These are phyloP conservation scores for Pythium phragmitis DNA, from an alignment of 352 stramenopile genomes.

Conservation along the genomic window DNA sequence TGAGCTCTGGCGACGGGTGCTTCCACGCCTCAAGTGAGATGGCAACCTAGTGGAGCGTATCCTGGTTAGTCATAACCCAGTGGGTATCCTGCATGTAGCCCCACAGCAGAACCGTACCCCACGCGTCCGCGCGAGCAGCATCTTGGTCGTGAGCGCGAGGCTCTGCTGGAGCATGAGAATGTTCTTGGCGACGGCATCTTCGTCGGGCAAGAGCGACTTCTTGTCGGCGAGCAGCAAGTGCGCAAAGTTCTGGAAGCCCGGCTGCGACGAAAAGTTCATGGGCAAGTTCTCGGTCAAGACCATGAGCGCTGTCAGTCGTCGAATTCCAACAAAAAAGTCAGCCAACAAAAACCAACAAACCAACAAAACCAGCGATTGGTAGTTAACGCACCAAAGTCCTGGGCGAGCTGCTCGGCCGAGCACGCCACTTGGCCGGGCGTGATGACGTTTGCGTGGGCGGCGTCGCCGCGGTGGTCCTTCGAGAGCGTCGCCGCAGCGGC, in stretches of 20 bases:
- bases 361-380: slow-evolving; percentile 5
- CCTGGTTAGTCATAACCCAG: not conserved
- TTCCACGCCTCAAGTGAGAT: slow-evolving; percentile 73
- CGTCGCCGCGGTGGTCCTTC: slow-evolving; percentile 37
- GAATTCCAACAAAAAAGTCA: not conserved
- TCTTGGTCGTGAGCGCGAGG: slow-evolving; percentile 67
- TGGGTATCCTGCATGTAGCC: too few relatives aligned
- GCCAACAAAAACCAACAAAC: not conserved
- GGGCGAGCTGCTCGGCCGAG: slow-evolving; percentile 61
- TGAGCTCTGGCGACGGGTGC: slow-evolving; percentile 33
- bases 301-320: slow-evolving; percentile 41
- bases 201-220: slow-evolving; percentile 50
- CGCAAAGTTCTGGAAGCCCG: slow-evolving; percentile 72
- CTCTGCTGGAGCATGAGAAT: slow-evolving; percentile 71
- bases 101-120: slow-evolving; percentile 30
- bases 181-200: slow-evolving; percentile 59
- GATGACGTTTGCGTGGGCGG: slow-evolving; percentile 10
- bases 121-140: slow-evolving; percentile 52
- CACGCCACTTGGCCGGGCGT: slow-evolving; percentile 29
- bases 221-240: slow-evolving; percentile 70
- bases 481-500: slow-evolving; percentile 41
- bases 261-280: slow-evolving; percentile 51
- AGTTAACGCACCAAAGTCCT: slow-evolving; percentile 52
- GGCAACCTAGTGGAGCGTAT: slow-evolving; percentile 29
- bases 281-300: slow-evolving; percentile 74